Evolutionary conservation across 2,329 filamentous ascomycete genomes (phyloP), one percentile per base, ranked within the genome.

Genomic region (Trichophyton simii): DNA sequence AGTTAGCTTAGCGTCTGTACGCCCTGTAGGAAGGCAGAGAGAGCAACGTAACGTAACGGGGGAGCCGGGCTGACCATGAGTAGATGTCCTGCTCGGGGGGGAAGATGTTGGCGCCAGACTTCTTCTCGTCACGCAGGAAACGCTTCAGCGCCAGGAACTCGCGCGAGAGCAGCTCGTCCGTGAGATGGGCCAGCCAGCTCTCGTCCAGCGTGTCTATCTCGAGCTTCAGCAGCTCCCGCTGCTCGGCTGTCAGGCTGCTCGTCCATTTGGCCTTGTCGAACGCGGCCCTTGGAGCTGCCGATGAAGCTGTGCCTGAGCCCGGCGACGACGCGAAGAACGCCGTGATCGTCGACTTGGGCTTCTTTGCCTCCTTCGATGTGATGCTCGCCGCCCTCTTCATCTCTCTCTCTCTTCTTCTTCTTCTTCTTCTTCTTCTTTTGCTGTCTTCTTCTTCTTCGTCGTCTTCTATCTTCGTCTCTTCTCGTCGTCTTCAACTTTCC

Each of bases 221-320:
- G 46, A 99, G 81, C 70, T 88, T 80, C 57, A 99, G 81, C 55
- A 97, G 79, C 59, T 87, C 81, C 71, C 84, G 89, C 74, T 96
- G 89, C 76, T 99, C 94, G 0, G 82, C 75, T 0, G 83, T 91
- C 65, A 99, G 80, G 62, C 83, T 82, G 20, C 83, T 83, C n/a
- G 91, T 80, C 94, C 94, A 99, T 75, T 88, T 89, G 54, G 84
- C 83, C 78, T 96, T 96, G 79, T 96, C 82, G 72, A 96, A 97
- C 66, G 68, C 7, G 6, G 7, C n/a, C 41, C n/a, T 44, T 20
- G 41, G 15, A n/a, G 41, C 41, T 44, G 41, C 11, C 15, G 41
- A n/a, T 44, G 41, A 0, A 38, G 34, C 34, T 38, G 34, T 38
- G 11, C 34, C 34, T 38, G 15, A 31, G 28, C 28, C 28, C 1